Evolutionary conservation across 352 stramenopile species (phyloP), one percentile per base, ranked within the genome.

Genomic region (Elongisporangium senticosum): DNA sequence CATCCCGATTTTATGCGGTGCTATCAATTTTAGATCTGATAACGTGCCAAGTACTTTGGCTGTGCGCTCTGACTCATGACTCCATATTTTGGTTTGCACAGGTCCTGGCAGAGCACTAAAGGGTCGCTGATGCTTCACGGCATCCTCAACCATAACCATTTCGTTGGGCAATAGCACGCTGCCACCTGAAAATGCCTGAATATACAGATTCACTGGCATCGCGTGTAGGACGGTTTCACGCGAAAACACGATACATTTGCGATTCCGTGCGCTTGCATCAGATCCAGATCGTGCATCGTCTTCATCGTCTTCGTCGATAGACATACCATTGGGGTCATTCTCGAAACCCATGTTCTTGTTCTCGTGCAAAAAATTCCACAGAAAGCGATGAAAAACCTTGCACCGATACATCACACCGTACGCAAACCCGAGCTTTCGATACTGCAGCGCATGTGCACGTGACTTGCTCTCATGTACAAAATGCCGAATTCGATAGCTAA

Each of bases 351-450:
- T 79, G 52, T 28, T 64, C 49, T 58, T 64, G 14, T 76, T 66
- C 7, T 77, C 52, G 56, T 90, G 71, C 20, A 90, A 72, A 61
- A 80, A 85, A 22, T 49, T 70, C 80, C 80, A 93, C 22, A 93
- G 61, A 61, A 87, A 90, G 48, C 67, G 64, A 65, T 93, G 83
- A n/a, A 93, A 73, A 53, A 74, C 62, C 74, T 89, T 90, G 60
- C 83, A 90, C 50, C 83, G 81, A 65, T 81, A 93, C 80, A 93
- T 93, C 23, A 90, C 80, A 7, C 83, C 83, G 37, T 90, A 90
- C 7, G 80, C 83, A 59, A 93, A 90, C 0, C 83, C 83, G 14
- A 93, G 75, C 24, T 83, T 86, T 39, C 75, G 71, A 56, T 87
- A 93, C 68, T 93, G 83, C 10, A 83, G 70, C 3, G 65, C 78